Base-by-base conservation (phyloP, 2,329 filamentous ascomycete genomes). In the Coniella vitis region DNA sequence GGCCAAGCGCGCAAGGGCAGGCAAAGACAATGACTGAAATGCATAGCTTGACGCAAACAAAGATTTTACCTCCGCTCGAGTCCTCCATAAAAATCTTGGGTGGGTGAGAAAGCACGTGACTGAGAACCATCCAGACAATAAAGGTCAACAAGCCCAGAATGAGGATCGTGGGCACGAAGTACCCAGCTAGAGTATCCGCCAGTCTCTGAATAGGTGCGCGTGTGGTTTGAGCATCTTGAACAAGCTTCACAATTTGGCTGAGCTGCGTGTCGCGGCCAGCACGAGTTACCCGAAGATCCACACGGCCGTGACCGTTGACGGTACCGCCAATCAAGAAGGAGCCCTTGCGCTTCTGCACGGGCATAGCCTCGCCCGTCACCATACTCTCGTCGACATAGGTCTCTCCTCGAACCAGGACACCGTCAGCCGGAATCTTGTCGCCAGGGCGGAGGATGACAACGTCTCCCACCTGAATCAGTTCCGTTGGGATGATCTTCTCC, bases 1-100 rank as follows among this genome's bases (percentile, higher is more conserved):
- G 77, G 48, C 93, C 93, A n/a, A 98, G 80, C 1, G 93, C 93
- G 63, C 93, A 98, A 16, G 93, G 93, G 62, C 93, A 98, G 4
- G 93, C 93, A 65, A 98, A 96, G 17, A 97, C 93, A 61, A 98
- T 95, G 57, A 98, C 93, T 0, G 93, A 95, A 58, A 98, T 98
- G 68, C 93, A 97, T 14, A 98, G 82, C 71, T 97, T 94, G 55
- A 97, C 74, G 63, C 93, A 98, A 2, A 97, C 88, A 87, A 98
- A 96, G 55, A 96, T 73, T 63, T 88, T 91, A 48, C 93, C 93
- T 54, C 93, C 93, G 61, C 86, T 91, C 38, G 80, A 78, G 51
- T 84, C 82, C 52, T 86, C 76, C 21, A 86, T 70, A 68, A 98
- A 98, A 55, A 97, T 90, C 61, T 83, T 78, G 2, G 93, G 93